These are phyloP conservation scores for Davidsoniella neocaledoniae DNA, from an alignment of 2,329 filamentous ascomycete species.

Conservation along the genomic window DNA sequence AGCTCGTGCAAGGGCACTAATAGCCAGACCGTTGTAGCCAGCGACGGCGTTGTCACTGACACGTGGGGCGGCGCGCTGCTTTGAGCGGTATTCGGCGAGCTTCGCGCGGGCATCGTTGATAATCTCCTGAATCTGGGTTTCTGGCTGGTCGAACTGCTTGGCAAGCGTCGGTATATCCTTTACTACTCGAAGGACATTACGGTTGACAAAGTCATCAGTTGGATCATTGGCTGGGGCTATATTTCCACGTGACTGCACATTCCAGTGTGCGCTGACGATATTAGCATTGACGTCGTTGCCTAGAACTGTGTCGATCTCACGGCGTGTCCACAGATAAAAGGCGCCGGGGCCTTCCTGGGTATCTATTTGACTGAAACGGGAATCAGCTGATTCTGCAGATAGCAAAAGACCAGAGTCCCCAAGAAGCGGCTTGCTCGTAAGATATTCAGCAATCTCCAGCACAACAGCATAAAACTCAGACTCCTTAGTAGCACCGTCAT, in stretches of 20 bases:
- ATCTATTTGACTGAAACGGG: conserved; percentile 55
- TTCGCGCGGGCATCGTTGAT: conserved; percentile 51
- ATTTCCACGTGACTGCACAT: conserved; percentile 70
- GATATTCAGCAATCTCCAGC: conserved; percentile 71
- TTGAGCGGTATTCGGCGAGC: conserved; percentile 54
- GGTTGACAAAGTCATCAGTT: conserved; percentile 85
- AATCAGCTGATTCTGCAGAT: conserved; percentile 83
- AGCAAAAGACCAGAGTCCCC: conserved; percentile 59
- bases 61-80: conserved; percentile 56
- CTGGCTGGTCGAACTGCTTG: conserved; percentile 55
- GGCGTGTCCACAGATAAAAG: conserved; percentile 84
- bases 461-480: conserved; percentile 63
- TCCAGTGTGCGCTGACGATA: conserved; percentile 58
- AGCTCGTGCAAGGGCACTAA: conserved; percentile 63
- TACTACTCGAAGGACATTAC: conserved; percentile 68
- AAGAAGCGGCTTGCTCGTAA: conserved; percentile 54
- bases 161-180: conserved; percentile 53
- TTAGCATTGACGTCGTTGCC: conserved; percentile 24
- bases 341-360: conserved; percentile 64
- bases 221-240: conserved; percentile 68
- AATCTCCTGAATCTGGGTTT: conserved; percentile 49
- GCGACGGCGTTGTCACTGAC: conserved; percentile 80
- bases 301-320: conserved; percentile 67
- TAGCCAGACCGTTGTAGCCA: conserved; percentile 76
- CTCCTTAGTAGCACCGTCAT: conserved; percentile 32